These are phyloP conservation scores for Tolypocladium ophioglossoides DNA, from an alignment of 2,329 filamentous ascomycete species.

Conservation along the genomic window DNA sequence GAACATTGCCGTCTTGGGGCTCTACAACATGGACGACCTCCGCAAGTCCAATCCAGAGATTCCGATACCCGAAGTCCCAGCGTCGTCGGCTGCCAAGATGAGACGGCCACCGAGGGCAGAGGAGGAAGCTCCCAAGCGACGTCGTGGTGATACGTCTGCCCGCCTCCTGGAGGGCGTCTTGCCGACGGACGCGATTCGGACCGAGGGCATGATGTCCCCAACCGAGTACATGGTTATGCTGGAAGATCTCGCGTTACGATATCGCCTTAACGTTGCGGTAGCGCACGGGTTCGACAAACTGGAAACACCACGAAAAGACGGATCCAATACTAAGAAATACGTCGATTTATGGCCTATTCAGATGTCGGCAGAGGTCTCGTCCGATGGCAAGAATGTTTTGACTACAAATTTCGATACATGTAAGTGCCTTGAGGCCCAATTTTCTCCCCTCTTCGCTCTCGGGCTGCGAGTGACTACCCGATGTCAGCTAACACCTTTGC, in stretches of 20 bases:
- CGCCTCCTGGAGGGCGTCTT: conserved; percentile 46
- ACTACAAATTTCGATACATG: conserved; percentile 91
- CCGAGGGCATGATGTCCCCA: conserved; percentile 57
- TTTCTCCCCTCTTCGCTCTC: background rate
- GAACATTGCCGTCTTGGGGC: conserved; percentile 74
- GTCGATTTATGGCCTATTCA: conserved; percentile 90
- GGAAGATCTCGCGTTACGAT: conserved; percentile 66
- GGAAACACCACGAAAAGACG: conserved; percentile 55
- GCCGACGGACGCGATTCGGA: conserved; percentile 60
- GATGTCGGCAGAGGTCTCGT: conserved; percentile 74
- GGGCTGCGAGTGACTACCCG: background rate
- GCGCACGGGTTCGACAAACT: conserved; percentile 71
- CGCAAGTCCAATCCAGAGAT: conserved; percentile 46
- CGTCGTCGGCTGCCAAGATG: conserved; percentile 23
- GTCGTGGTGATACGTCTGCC: conserved; percentile 43
- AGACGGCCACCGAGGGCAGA: conserved; percentile 18
- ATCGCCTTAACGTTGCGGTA: conserved; percentile 76
- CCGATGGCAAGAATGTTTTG: conserved; percentile 55
- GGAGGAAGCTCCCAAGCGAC: conserved; percentile 22
- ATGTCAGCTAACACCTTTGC: background rate
- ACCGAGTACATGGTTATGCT: conserved; percentile 73
- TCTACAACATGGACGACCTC: conserved; percentile 71
- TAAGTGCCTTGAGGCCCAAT: conserved; percentile 24
- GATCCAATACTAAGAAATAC: conserved; percentile 57
- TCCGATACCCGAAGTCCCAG: conserved; percentile 41